Conservation (phyloP, 495 filamentous ascomycete genomes). For the Baudoinia panamericana region DNA sequence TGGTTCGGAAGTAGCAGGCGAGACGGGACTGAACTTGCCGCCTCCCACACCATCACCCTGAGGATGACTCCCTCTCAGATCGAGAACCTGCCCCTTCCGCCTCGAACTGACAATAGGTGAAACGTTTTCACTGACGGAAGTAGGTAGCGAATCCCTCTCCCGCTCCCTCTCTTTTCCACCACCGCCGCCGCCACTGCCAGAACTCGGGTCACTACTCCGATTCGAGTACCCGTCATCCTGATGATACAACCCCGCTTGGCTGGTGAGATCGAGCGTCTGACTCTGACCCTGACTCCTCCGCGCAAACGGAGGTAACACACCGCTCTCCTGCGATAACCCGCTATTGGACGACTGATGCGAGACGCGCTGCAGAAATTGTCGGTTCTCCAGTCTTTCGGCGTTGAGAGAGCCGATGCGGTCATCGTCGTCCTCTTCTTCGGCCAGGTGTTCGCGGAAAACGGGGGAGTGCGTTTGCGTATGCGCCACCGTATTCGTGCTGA, state of each 20-base stretch:
- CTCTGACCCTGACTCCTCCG: slow-evolving; percentile 9
- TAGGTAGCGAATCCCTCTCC: slow-evolving; percentile 2
- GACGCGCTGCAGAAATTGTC: slow-evolving; percentile 17
- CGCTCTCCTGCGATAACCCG: slow-evolving; percentile 8
- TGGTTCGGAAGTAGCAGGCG: background rate
- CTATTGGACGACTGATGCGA: slow-evolving; percentile 7
- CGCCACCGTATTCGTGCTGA: too few relatives aligned
- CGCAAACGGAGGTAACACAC: slow-evolving; percentile 15
- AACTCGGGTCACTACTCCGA: slow-evolving; percentile 6
- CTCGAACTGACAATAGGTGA: too few relatives aligned
- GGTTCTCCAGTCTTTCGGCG: slow-evolving; percentile 20
- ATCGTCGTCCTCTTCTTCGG: background rate
- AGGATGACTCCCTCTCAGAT: too few relatives aligned
- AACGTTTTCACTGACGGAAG: slow-evolving; percentile 2
- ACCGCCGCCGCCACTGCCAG: too few relatives aligned
- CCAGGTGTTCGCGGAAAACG: slow-evolving; percentile 11
- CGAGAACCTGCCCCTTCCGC: too few relatives aligned
- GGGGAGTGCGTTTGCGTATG: slow-evolving; percentile 8
- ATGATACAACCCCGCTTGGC: background rate
- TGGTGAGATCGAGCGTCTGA: too few relatives aligned
- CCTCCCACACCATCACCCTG: too few relatives aligned
- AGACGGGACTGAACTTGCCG: slow-evolving; percentile 12
- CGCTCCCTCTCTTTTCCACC: too few relatives aligned
- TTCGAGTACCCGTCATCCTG: slow-evolving; percentile 5
- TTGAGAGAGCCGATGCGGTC: slow-evolving; percentile 7